Conservation (phyloP, 2,329 filamentous ascomycete genomes). For the Sarocladiaceae sp. region DNA sequence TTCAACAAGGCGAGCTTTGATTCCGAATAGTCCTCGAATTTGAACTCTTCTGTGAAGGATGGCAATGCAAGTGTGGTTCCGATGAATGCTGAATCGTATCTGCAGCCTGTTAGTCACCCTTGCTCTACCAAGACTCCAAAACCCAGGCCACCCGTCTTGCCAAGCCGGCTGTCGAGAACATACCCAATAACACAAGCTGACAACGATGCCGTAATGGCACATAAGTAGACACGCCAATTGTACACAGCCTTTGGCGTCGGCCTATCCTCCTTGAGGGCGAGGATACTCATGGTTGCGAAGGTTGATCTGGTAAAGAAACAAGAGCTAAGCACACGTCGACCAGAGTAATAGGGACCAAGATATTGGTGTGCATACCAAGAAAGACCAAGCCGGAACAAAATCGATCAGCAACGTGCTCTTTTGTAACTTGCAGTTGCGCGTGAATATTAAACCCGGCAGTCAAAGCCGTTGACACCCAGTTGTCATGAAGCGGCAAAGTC, state of each 20-base stretch:
- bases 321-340: background rate
- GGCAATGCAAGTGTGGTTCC: background rate
- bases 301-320: background rate
- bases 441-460: background rate
- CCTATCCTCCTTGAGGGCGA: slow-evolving; percentile 50
- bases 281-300: slow-evolving; percentile 35
- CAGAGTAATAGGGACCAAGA: too few relatives aligned
- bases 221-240: slow-evolving; percentile 57
- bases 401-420: too few relatives aligned
- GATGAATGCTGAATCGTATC: slow-evolving; percentile 12
- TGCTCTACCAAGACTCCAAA: background rate
- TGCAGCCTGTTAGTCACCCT: slow-evolving; percentile 38
- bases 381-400: too few relatives aligned
- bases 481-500: background rate
- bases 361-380: too few relatives aligned
- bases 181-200: slow-evolving; percentile 55
- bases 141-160: too few relatives aligned
- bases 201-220: slow-evolving; percentile 50
- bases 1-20: slow-evolving; percentile 55
- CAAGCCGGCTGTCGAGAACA: too few relatives aligned
- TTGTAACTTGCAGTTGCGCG: background rate
- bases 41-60: background rate
- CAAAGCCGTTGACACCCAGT: background rate
- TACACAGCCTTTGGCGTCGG: slow-evolving; percentile 54
- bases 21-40: slow-evolving; percentile 34